A percentile compares a stretch with the other conserved stretches of the same genome.
Conservation (phyloP, 2,329 filamentous ascomycete genomes). For the Trichophyton schoenleinii region DNA sequence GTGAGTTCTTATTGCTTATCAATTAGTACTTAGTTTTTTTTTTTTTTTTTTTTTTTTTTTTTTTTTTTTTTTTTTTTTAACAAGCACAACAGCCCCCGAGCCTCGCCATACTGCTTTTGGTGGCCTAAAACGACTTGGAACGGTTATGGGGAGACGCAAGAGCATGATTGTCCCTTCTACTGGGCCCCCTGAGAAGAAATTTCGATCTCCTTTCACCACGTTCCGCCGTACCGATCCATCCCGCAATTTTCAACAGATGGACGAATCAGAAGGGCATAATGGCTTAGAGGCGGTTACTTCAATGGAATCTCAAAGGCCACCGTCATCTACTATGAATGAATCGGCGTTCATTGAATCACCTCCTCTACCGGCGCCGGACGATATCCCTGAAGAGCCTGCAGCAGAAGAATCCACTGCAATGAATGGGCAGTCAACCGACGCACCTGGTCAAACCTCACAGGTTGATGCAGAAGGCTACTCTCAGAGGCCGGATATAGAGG, state of each 20-base stretch:
- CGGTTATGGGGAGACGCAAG: conserved; percentile 37
- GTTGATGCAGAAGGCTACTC: conserved; percentile 32
- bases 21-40: background rate
- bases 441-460: conserved; percentile 15
- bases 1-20: conserved; percentile 9
- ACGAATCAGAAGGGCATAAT: conserved; percentile 16
- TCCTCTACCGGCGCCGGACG: background rate
- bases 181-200: conserved; percentile 30
- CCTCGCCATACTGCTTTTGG: conserved; percentile 31
- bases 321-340: conserved; percentile 6
- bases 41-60: background rate
- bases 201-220: conserved; percentile 28
- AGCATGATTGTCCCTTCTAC: conserved; percentile 23
- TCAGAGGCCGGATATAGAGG: conserved; percentile 29
- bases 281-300: conserved; percentile 16
- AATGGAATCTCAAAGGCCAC: conserved; percentile 14
- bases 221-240: conserved; percentile 13
- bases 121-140: conserved; percentile 35
- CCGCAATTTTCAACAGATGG: conserved; percentile 19
- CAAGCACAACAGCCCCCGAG: conserved; percentile 22
- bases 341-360: background rate
- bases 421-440: background rate
- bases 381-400: conserved; percentile 3
- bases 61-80: background rate
- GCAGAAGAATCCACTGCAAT: background rate